Conservation (phyloP, 78 protist species). For the Speleostelium caveatum region DNA sequence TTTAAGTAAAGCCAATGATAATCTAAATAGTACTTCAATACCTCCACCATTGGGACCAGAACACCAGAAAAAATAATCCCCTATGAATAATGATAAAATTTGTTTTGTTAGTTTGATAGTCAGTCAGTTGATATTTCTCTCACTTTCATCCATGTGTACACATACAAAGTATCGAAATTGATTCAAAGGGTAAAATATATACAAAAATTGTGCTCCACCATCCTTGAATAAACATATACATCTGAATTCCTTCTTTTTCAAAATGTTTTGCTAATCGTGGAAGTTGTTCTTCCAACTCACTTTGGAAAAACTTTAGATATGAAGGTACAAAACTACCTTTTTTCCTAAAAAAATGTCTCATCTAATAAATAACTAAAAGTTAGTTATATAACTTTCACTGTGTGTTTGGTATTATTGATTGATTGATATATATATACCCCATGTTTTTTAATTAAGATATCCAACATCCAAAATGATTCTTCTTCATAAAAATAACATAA, state of each 20-base stretch:
- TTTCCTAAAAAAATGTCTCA: slow-evolving; percentile 72
- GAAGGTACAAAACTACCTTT: slow-evolving; percentile 35
- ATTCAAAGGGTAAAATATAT: slow-evolving; percentile 52
- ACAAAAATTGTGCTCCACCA: slow-evolving; percentile 79
- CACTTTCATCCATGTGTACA: background rate
- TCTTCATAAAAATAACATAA: slow-evolving; percentile 57
- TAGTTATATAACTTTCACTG: background rate
- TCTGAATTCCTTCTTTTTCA: slow-evolving; percentile 10
- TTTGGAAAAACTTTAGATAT: slow-evolving; percentile 52
- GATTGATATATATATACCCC: slow-evolving; percentile 24
- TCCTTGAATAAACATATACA: slow-evolving; percentile 67
- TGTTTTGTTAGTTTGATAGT: background rate
- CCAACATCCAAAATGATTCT: slow-evolving; percentile 74
- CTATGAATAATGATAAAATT: background rate
- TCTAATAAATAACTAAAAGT: slow-evolving; percentile 8
- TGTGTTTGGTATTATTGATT: background rate
- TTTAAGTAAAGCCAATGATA: slow-evolving; percentile 32
- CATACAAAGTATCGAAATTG: slow-evolving; percentile 27
- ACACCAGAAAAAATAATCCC: slow-evolving; percentile 66
- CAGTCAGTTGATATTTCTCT: background rate
- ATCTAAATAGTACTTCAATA: slow-evolving; percentile 45
- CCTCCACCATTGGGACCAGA: slow-evolving; percentile 29
- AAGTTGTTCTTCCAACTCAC: slow-evolving; percentile 26
- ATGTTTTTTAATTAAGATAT: slow-evolving; percentile 65
- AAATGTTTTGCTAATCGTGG: slow-evolving; percentile 36